Base-by-base conservation (phyloP, 2,329 filamentous ascomycete genomes). In the Orbilia ellipsospora region DNA sequence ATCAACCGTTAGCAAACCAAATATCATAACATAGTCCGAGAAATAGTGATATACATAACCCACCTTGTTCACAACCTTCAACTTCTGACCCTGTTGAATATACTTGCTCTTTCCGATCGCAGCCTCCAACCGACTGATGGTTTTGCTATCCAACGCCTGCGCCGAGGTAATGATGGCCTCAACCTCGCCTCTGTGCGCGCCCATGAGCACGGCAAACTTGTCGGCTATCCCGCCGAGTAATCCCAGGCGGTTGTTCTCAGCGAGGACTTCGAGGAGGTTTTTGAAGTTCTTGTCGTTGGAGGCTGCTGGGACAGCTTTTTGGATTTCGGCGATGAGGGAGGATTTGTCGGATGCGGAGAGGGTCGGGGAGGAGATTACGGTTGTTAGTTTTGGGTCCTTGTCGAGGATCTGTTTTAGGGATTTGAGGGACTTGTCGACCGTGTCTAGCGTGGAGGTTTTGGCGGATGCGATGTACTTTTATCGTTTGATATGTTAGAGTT, bases 31-130 rank as follows among this genome's bases (percentile, higher is more conserved):
- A 26, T 12, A 18, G n/a, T 26, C 31, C n/a, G 13, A 13, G 42
- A 31, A 13, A 36, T 4, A 13, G 26, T 59, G 10, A 66, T 55
- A 60, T 51, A 20, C 5, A 31, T 28, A 36, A 36, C 31, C 31
- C 84, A 92, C 92, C 87, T 93, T 91, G 85, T 96, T 91, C 80
- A 93, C 92, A 81, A 98, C 91, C 90, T 97, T 98, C 84, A 98
- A 89, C 88, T 96, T 98, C 90, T 97, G 94, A 86, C 94, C 94
- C 83, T 91, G 88, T 82, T 90, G 90, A 80, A 94, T 89, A 86
- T 93, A 96, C 83, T 90, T 84, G 78, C 93, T 97, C 88, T 97
- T 98, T 85, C 90, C 83, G 81, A 98, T 90, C 80, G 94, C 93
- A 79, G 86, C 85, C 87, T 99, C 94, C 80, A 99, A 89, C 82